Percentiles rank a stretch among this genome's conserved stretches.
Conservation (phyloP, 805 yeast species). For the Kazachstania bromeliacearum region DNA sequence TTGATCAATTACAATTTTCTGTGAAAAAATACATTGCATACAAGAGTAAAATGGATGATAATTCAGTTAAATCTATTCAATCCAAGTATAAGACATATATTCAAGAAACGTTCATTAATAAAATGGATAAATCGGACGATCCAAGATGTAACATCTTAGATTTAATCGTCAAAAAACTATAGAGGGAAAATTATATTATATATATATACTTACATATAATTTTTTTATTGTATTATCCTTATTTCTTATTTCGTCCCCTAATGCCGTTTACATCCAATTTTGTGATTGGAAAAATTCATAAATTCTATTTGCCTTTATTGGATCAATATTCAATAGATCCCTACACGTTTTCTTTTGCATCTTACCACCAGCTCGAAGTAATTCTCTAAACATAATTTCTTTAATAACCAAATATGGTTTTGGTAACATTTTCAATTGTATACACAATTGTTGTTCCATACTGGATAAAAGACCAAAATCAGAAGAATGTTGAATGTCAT, state of each 20-base stretch:
- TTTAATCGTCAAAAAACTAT: conserved; percentile 27
- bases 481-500: conserved; percentile 66
- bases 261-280: conserved; percentile 63
- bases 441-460: conserved; percentile 84
- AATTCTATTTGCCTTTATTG: conserved; percentile 73
- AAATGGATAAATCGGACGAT: conserved; percentile 19
- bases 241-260: too few species aligned
- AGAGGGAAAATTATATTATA: conserved; percentile 2
- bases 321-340: conserved; percentile 75
- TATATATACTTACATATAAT: conserved; percentile 2
- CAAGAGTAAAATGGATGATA: conserved; percentile 34
- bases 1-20: conserved; percentile 54
- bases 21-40: conserved; percentile 64
- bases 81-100: conserved; percentile 25
- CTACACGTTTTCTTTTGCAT: conserved; percentile 79
- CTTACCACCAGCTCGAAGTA: conserved; percentile 74
- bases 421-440: conserved; percentile 75
- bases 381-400: conserved; percentile 78
- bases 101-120: conserved; percentile 28
- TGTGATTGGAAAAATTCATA: conserved; percentile 90
- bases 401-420: conserved; percentile 91
- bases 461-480: conserved; percentile 75
- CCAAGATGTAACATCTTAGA: conserved; percentile 24
- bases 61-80: conserved; percentile 30
- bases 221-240: not conserved